Evolutionary conservation across 2,329 filamentous ascomycete genomes (phyloP), one percentile per base, ranked within the genome.

Genomic region (Epicoccum sorghinum): DNA sequence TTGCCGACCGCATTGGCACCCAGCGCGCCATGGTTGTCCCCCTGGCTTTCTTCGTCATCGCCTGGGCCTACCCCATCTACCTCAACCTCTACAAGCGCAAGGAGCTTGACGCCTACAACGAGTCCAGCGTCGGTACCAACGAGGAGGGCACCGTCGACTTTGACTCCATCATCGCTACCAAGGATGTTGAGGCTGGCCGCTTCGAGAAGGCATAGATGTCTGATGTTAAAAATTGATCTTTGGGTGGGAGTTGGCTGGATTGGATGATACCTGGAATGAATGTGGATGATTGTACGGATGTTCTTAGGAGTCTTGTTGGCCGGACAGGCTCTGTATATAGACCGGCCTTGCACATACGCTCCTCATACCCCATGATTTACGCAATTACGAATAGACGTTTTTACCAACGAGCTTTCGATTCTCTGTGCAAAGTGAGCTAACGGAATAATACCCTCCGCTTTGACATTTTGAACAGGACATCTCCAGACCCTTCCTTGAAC

Each of bases 1-100:
- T 74, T 3, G 70, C 72, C 1, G 70, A 74, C 40, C 55, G 50
- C 39, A 72, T 67, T 18, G 70, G 69, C 12, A 72, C 67, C 3
- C 48, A 68, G 30, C 65, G 67, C 44, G 72, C 71, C 13, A 73
- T 75, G 71, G 70, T 70, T 36, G 69, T 75, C 10, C 72, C 72
- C 7, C 44, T 74, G 9, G 62, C 65, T 4, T 74, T 74, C 65
- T 75, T 68, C 55, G 6, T 65, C 27, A 47, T 68, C 12, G 68
- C 72, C 1, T 75, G 71, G 70, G 62, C 59, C 13, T 75, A 70
- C 58, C 71, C 73, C 1, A 68, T 75, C 54, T 75, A 75, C 57
- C 58, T 74, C 27, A 75, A 75, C 50, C 3, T 72, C 13, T 66
- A 18, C 57, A 73, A 72, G 66, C 69, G 57, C 32, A 64, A 59